Evolutionary conservation across 306 rosid species (phyloP).

Genomic region (Delonix regia): DNA sequence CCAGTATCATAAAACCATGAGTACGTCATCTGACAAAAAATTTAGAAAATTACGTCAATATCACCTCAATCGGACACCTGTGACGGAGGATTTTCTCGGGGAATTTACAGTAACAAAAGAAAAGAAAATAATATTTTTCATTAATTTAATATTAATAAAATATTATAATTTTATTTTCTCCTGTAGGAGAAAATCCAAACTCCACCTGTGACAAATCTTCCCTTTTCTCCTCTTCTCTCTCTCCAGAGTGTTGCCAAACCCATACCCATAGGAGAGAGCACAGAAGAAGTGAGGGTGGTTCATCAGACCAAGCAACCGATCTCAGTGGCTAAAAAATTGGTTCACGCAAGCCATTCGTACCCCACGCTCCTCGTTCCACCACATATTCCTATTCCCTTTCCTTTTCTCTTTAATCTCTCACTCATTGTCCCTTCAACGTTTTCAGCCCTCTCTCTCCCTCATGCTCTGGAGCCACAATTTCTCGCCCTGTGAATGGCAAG

Average conservation of each 20-base stretch:
- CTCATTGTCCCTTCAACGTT: conserved; percentile 20
- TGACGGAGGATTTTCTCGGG: too few species aligned
- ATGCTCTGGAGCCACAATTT: background rate
- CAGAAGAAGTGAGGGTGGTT: background rate
- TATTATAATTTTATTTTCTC: too few species aligned
- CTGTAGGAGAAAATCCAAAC: too few species aligned
- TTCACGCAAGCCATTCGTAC: conserved; percentile 44
- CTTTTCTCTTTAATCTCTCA: conserved; percentile 27
- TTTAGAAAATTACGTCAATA: background rate
- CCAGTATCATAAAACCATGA: conserved; percentile 35
- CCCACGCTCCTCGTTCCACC: conserved; percentile 51
- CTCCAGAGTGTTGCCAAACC: background rate
- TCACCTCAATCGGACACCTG: conserved; percentile 1
- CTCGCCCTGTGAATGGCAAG: background rate
- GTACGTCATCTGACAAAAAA: conserved; percentile 20
- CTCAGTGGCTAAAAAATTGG: conserved; percentile 42
- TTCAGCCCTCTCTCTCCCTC: background rate
- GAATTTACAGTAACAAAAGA: too few species aligned
- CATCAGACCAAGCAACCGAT: conserved; percentile 41
- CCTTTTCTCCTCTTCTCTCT: background rate
- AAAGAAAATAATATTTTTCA: too few species aligned
- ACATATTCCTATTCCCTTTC: conserved; percentile 25
- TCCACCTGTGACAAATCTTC: conserved; percentile 41
- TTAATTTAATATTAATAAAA: too few species aligned
- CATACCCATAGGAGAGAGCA: background rate